Conservation (phyloP, 345 rosid genomes). For the Raphanus raphanistrum region DNA sequence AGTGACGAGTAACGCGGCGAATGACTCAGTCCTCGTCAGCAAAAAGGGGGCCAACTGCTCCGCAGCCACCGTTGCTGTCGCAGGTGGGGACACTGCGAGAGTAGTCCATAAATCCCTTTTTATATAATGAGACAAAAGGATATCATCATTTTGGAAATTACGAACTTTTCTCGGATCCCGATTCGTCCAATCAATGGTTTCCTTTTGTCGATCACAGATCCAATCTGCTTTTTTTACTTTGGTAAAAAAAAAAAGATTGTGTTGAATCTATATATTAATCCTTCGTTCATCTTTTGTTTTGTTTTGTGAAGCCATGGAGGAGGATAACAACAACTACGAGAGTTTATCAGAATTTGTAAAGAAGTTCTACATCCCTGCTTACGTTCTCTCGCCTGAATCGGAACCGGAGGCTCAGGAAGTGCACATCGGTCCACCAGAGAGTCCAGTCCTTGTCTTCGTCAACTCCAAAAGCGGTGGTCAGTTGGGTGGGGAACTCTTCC, state of each 20-base stretch:
- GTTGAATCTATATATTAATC: too few relatives aligned
- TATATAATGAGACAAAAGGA: too few relatives aligned
- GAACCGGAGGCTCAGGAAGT: neutral
- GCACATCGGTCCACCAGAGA: conserved; percentile 47
- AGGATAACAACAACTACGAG: conserved; percentile 14
- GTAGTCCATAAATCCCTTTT: neutral
- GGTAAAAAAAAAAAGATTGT: too few relatives aligned
- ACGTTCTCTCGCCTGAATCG: conserved; percentile 48
- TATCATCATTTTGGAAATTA: too few relatives aligned
- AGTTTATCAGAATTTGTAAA: conserved; percentile 33
- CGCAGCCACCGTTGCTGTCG: neutral
- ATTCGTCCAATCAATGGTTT: neutral
- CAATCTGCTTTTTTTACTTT: too few relatives aligned
- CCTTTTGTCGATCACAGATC: too few relatives aligned
- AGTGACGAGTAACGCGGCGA: neutral
- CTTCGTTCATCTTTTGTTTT: too few relatives aligned
- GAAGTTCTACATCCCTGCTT: conserved; percentile 59
- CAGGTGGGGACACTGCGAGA: neutral
- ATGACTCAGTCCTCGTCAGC: neutral
- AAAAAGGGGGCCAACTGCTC: neutral
- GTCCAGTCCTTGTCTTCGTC: conserved; percentile 79
- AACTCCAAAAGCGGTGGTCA: conserved; percentile 96
- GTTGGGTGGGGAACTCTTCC: conserved; percentile 79
- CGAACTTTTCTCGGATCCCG: neutral
- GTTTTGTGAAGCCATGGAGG: conserved; percentile 20